Base-by-base conservation (phyloP, 441 rosid species). In the Croton setiger region DNA sequence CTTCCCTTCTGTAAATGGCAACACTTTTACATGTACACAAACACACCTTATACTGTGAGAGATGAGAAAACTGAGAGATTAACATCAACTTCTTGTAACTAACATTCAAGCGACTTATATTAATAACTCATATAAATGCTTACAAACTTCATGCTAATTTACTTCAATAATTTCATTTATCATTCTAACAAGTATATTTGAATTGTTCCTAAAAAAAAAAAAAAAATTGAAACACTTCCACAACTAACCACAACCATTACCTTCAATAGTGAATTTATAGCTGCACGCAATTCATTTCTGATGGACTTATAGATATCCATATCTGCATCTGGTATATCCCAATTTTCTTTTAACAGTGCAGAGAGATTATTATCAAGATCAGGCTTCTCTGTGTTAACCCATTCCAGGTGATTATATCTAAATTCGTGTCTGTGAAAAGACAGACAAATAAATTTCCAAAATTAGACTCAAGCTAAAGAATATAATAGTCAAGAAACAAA, bases 221-320 rank as follows among this genome's bases (percentile, higher is more conserved):
- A 27, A 27, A 27, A 27, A 27, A 27, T 27, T 27, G 31, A 56
- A 56, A 4, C 6, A 45, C 55, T 13, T 14, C 12, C 36, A 13
- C 41, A 33, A 44, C 57, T 17, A 48, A 60, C 0, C 35, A 44
- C 59, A 76, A 52, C 15, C 3, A 47, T 71, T 82, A 91, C 99
- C 97, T 95, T 88, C 76, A 95, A 80, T 82, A 95, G 93, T 45
- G 87, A 82, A 66, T 76, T 79, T 73, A 95, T 69, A 20, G 96
- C 97, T 35, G 76, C 73, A 51, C 99, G 90, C 85, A 83, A 81
- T 81, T 95, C 93, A 65, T 77, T 84, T 80, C 87, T 84, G 60
- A 95, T 80, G 58, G 83, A 77, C 67, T 81, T 90, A 85, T 84
- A 85, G 67, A 83, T 89, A 69, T 86, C 97, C 71, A 86, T 64